Evolutionary conservation across 306 rosid species (phyloP), one percentile per base, ranked within the genome.

Genomic region (Acacia crassicarpa): DNA sequence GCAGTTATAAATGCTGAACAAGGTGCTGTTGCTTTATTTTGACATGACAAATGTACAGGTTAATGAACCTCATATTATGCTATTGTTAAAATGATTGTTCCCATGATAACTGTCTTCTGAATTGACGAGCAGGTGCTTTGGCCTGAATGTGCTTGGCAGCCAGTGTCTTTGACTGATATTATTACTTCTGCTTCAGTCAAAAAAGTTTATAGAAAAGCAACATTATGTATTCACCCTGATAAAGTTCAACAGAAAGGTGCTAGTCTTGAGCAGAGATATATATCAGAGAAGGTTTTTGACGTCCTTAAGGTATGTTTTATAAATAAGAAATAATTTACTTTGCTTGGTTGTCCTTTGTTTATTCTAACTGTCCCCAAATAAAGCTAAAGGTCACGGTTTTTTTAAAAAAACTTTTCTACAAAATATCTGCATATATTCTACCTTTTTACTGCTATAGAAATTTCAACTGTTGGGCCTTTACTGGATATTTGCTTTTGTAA

Each of bases 161-260:
- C 95, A 33, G 92, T 92, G 85, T 82, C 92, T 27, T 58, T 94
- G 80, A 92, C 97, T 15, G 97, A 94, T 78, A 63, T 94, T 79
- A 94, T 94, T 45, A 90, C 98, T 77, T 88, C 98, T 46, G 5
- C 78, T 43, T 85, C 94, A 0, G 98, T 94, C 67, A 94, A 91
- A 87, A 92, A 87, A 75, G 91, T 91, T 56, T 92, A 92, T 38
- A 89, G 92, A 80, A 94, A 89, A 91, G 97, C 97, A 66, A 84
- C 88, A 11, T 86, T 94, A 81, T 92, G 78, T 58, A 49, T 91
- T 84, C 98, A 94, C 85, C 98, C 98, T 8, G 98, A 94, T 78
- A 94, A 94, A 89, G 97, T 92, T 84, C 98, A 92, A 83, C 97
- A 92, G 86, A 92, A 89, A 85, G 98, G 97, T 74, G 94, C 95